Percentiles rank a stretch among this genome's conserved stretches.
Evolutionary conservation across 306 rosid species (phyloP).

Genomic region (Pterocarpus santalinus): DNA sequence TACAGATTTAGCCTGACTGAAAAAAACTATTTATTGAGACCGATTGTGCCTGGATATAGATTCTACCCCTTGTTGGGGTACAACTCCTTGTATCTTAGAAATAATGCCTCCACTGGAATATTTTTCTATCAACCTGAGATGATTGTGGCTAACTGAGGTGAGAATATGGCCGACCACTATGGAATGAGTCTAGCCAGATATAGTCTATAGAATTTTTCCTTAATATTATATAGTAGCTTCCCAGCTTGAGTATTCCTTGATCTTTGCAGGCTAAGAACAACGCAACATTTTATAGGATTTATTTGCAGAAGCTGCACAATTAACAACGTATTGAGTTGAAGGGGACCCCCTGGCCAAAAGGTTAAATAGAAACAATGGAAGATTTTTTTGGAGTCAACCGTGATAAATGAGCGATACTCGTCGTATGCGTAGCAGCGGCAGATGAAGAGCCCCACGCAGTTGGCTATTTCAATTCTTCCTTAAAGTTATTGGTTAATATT

Average conservation of each 20-base stretch:
- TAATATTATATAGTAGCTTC: constrained; percentile 27
- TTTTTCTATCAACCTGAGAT: background rate
- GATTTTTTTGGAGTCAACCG: constrained; percentile 26
- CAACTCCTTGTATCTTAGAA: constrained; percentile 8
- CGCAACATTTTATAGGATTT: constrained; percentile 39
- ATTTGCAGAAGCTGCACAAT: constrained; percentile 37
- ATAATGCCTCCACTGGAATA: background rate
- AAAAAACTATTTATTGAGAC: background rate
- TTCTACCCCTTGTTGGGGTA: constrained; percentile 20
- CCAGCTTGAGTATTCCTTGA: constrained; percentile 35
- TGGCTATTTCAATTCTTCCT: background rate
- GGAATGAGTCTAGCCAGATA: constrained; percentile 26
- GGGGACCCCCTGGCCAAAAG: background rate
- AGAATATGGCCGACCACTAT: background rate
- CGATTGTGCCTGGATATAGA: background rate
- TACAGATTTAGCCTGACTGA: constrained; percentile 1
- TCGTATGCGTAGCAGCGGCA: background rate
- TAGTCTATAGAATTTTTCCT: background rate
- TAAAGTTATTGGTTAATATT: constrained; percentile 29
- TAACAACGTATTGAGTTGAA: constrained; percentile 16
- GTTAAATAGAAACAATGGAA: constrained; percentile 22
- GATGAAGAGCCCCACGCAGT: constrained; percentile 3
- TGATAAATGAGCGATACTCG: constrained; percentile 6
- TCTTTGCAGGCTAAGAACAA: constrained; percentile 59
- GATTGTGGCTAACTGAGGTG: background rate